Conservation (phyloP, 768 basidiomycete species). For the Rhizopogon salebrosus region DNA sequence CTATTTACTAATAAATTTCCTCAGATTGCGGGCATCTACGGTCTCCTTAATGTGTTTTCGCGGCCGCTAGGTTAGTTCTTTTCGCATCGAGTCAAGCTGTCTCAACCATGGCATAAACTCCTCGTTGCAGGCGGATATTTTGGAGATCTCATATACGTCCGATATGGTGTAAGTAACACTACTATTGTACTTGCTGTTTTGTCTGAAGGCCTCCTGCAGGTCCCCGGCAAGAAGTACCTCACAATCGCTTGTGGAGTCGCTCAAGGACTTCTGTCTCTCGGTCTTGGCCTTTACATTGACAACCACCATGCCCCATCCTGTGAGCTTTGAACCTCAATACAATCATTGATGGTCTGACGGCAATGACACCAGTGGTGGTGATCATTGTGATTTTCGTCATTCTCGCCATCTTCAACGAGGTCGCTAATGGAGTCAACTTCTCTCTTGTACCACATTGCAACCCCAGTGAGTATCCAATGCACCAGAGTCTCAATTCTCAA, state of each 20-base stretch:
- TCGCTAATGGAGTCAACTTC: conserved; percentile 47
- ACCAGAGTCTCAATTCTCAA: conserved; percentile 4
- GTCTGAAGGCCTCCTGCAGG: conserved; percentile 4
- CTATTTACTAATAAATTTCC: neutral
- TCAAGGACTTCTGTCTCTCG: conserved; percentile 41
- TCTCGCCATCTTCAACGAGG: conserved; percentile 34
- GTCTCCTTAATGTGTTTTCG: conserved; percentile 47
- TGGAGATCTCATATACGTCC: conserved; percentile 41
- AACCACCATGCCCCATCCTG: conserved; percentile 13
- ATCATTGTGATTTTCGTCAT: conserved; percentile 37
- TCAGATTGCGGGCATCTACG: conserved; percentile 28
- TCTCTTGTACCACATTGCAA: conserved; percentile 48
- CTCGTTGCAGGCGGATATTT: conserved; percentile 35
- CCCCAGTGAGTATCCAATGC: conserved; percentile 25
- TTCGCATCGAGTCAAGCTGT: neutral
- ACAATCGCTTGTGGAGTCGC: conserved; percentile 37
- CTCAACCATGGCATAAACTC: neutral
- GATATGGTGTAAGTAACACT: conserved; percentile 28
- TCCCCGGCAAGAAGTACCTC: conserved; percentile 44
- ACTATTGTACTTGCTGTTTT: neutral
- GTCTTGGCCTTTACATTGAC: conserved; percentile 41
- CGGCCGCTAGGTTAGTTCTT: conserved; percentile 34
- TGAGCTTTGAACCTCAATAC: conserved; percentile 6
- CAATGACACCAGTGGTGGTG: conserved; percentile 16
- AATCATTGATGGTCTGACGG: neutral